A percentile compares a stretch with the other conserved stretches of the same genome.
Evolutionary conservation across 148 eudicot species (phyloP).

Genomic region (Chenopodium album): DNA sequence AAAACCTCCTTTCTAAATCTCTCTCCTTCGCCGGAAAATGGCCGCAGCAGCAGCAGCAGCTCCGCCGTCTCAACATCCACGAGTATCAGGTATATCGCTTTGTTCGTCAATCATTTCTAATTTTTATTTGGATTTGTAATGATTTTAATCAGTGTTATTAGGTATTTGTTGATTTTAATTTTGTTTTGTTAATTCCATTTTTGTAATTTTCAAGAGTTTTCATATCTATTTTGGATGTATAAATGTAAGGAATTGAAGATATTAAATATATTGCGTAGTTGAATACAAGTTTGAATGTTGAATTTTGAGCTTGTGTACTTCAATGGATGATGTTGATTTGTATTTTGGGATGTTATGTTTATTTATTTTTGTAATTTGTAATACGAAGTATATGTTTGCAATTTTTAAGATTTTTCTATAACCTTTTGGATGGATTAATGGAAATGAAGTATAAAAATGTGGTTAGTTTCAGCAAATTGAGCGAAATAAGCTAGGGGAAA

Average conservation of each 20-base stretch:
- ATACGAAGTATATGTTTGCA: no score
- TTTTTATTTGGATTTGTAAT: background rate
- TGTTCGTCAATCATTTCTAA: background rate
- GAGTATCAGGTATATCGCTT: constrained; percentile 70
- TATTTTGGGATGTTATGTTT: background rate
- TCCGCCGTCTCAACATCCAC: constrained; percentile 96
- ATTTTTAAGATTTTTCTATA: background rate
- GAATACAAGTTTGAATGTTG: background rate
- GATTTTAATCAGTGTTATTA: background rate
- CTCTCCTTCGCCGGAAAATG: constrained; percentile 82
- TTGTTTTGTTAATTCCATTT: background rate
- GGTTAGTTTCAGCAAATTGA: no score
- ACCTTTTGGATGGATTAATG: background rate
- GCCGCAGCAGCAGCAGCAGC: constrained; percentile 93
- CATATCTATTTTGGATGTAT: background rate
- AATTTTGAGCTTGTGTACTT: no score
- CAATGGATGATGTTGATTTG: background rate
- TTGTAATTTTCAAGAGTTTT: background rate
- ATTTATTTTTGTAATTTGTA: background rate
- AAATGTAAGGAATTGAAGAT: background rate
- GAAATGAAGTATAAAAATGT: background rate
- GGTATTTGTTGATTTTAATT: background rate
- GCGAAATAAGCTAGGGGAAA: background rate
- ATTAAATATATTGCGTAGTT: background rate
- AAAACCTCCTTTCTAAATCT: constrained; percentile 53